Percentiles rank a stretch among this genome's conserved stretches.
Evolutionary conservation across 2,329 filamentous ascomycete genomes (phyloP).

Genomic region (Talaromyces marneffei): DNA sequence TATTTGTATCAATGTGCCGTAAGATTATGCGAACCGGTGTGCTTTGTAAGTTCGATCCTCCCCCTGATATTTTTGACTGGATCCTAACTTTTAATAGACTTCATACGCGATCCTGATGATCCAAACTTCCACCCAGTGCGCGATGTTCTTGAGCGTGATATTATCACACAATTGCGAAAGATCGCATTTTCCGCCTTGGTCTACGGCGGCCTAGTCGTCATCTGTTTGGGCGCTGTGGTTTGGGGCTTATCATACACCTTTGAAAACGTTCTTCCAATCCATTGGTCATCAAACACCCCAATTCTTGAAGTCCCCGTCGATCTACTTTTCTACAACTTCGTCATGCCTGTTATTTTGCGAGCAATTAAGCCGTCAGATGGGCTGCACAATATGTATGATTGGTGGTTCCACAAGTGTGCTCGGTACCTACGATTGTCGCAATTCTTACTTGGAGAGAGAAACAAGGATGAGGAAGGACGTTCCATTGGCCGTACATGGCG

Average conservation of each 20-base stretch:
- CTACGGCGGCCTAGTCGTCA: constrained; percentile 84
- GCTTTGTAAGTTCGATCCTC: constrained; percentile 60
- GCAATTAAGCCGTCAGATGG: constrained; percentile 80
- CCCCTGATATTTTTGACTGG: not conserved
- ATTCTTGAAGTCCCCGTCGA: constrained; percentile 93
- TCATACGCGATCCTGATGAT: constrained; percentile 96
- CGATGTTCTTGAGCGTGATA: constrained; percentile 87
- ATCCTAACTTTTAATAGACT: constrained; percentile 53
- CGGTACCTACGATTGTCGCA: constrained; percentile 73
- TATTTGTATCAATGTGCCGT: constrained; percentile 98
- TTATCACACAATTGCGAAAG: constrained; percentile 88
- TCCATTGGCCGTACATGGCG: constrained; percentile 58
- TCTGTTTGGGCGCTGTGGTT: constrained; percentile 91
- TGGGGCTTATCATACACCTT: constrained; percentile 74
- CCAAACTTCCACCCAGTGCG: constrained; percentile 97
- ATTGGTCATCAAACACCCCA: constrained; percentile 88
- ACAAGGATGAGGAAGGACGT: constrained; percentile 72
- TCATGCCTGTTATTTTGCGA: constrained; percentile 80
- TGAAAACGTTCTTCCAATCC: constrained; percentile 73
- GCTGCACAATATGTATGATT: constrained; percentile 78
- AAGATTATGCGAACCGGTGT: constrained; percentile 96
- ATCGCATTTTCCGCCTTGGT: constrained; percentile 94
- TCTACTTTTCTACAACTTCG: constrained; percentile 91
- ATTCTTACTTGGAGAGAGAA: constrained; percentile 85
- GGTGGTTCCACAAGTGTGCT: constrained; percentile 93